Base-by-base conservation (phyloP, 805 yeast species). In the Saccharomycopsis selenospora region DNA sequence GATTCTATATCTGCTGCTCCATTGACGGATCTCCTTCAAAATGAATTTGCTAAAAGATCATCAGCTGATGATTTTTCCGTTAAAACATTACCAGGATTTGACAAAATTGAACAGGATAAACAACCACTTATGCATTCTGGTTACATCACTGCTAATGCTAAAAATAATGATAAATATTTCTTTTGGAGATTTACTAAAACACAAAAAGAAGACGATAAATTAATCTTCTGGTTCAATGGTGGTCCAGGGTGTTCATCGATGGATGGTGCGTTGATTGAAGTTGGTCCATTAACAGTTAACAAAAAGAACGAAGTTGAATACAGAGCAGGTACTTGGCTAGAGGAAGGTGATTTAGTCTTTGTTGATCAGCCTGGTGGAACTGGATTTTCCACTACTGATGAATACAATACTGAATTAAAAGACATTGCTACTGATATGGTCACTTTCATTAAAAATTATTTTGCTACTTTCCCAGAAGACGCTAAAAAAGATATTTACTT, bases 211-310 rank as follows among this genome's bases (percentile, higher is more conserved):
- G 57, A 55, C 41, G 66, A 66, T 51, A 68, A 64, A 51, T 68
- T 78, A 20, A 70, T 77, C n/a, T 72, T 85, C 50, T 85, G 95
- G 95, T 69, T 85, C 24, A 85, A 85, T 61, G 95, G 95, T n/a
- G 95, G 95, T 0, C 95, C 95, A 0, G 95, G 95, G 0, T 85
- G 95, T 62, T 82, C 89, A 4, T 83, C 90, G 2, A 74, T 85
- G 83, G 93, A 85, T 62, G 95, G 93, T 7, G 88, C 87, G 1
- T 61, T 85, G 52, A 75, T 85, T 77, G 95, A 85, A 59, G 65
- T 80, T 4, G 93, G 95, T 0, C 93, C 93, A 2, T 72, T 81
- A 45, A 66, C 89, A 42, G 66, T 82, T 28, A 62, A 64, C 52
- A 55, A 59, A 2, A 57, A 69, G 5, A 60, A 54, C 24, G 23